Percentiles rank a stretch among this genome's conserved stretches.
Conservation (phyloP, 148 eudicot species). For the Cornus florida region DNA sequence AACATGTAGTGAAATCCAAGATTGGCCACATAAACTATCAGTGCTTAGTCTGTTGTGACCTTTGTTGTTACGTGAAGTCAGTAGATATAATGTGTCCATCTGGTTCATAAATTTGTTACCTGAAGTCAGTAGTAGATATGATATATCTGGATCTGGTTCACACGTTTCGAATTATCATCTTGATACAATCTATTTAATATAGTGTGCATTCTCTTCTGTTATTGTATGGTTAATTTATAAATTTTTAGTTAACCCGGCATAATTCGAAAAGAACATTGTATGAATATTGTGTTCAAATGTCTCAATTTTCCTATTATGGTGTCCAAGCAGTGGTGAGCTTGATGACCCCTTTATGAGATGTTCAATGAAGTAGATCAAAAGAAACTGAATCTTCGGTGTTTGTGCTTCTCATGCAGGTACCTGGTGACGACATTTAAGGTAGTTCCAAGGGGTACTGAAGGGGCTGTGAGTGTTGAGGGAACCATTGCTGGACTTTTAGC, state of each 20-base stretch:
- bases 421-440: slow-evolving; percentile 85
- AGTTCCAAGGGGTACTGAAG: slow-evolving; percentile 96
- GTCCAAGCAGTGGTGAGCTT: neutral
- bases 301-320: neutral
- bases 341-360: neutral
- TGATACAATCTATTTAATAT: neutral
- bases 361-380: neutral
- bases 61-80: neutral
- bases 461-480: slow-evolving; percentile 93
- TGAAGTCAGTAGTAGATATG: neutral
- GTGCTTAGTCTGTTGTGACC: too few relatives aligned
- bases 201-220: neutral
- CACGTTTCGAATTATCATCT: neutral
- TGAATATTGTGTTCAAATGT: neutral
- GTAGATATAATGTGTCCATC: too few relatives aligned
- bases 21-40: too few relatives aligned
- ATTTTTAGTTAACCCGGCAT: neutral
- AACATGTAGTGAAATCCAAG: too few relatives aligned
- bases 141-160: neutral
- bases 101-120: neutral
- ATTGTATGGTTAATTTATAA: neutral
- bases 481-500: slow-evolving; percentile 85
- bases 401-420: slow-evolving; percentile 50
- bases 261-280: neutral
- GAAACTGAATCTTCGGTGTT: neutral